These are phyloP conservation scores for Albatrellus ellisii DNA, from an alignment of 768 basidiomycete species.

Conservation along the genomic window DNA sequence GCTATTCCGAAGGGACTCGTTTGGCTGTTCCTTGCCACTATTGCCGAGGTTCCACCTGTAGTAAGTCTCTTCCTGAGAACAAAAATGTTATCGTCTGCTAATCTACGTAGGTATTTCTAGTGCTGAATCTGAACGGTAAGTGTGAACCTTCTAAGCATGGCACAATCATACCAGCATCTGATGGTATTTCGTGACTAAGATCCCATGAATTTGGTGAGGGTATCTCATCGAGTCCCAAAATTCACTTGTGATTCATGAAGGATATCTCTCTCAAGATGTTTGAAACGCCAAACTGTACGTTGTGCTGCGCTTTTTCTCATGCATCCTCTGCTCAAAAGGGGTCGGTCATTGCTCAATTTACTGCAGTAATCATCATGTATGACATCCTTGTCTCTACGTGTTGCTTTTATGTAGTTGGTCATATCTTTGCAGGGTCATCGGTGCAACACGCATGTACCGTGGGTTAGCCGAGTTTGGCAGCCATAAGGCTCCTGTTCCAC, in stretches of 20 bases:
- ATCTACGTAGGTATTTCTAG: not conserved
- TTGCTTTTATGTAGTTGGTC: not conserved
- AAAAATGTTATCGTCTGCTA: not conserved
- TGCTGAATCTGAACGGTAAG: constrained; percentile 5
- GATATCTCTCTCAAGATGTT: not conserved
- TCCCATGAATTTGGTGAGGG: constrained; percentile 1
- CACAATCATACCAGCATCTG: not conserved
- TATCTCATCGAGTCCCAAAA: not conserved
- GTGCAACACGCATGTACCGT: constrained; percentile 4
- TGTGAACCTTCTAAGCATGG: not conserved
- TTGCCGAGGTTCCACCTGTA: constrained; percentile 1
- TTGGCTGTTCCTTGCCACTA: not conserved
- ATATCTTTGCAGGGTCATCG: not conserved
- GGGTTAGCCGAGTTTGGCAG: not conserved
- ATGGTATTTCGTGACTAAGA: not conserved
- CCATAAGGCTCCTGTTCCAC: too few relatives aligned
- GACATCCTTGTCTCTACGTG: not conserved
- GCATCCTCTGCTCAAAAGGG: too few relatives aligned
- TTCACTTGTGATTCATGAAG: not conserved
- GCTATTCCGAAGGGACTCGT: not conserved
- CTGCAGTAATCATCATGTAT: not conserved
- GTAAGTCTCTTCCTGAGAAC: not conserved
- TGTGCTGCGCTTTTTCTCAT: not conserved
- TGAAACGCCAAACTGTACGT: not conserved
- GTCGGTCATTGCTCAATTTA: not conserved